Conservation (phyloP, 2,329 filamentous ascomycete genomes). For the Ampelomyces quisqualis region DNA sequence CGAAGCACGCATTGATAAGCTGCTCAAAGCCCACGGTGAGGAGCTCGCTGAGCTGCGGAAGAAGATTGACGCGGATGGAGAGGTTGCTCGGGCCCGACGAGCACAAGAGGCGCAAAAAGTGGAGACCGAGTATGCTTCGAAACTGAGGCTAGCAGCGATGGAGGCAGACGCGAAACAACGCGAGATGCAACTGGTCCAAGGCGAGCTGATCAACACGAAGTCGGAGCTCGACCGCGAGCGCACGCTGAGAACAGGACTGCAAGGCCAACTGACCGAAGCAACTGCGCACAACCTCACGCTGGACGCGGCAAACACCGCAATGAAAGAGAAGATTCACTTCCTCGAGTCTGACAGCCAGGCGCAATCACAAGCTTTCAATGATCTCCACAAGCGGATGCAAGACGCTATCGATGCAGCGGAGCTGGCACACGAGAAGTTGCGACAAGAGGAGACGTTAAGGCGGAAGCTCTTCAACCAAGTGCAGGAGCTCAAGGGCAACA, state of each 20-base stretch:
- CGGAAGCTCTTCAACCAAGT: slow-evolving; percentile 96
- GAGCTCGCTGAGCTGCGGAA: slow-evolving; percentile 66
- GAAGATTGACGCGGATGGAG: slow-evolving; percentile 64
- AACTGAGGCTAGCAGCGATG: slow-evolving; percentile 63
- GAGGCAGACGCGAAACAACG: slow-evolving; percentile 57
- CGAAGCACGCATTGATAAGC: slow-evolving; percentile 57
- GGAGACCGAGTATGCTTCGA: slow-evolving; percentile 54
- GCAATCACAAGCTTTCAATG: slow-evolving; percentile 81
- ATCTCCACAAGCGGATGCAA: slow-evolving; percentile 76
- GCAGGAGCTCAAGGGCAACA: slow-evolving; percentile 96
- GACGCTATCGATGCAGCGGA: slow-evolving; percentile 72
- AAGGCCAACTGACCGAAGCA: slow-evolving; percentile 53
- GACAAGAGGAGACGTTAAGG: slow-evolving; percentile 86
- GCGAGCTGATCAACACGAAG: slow-evolving; percentile 53
- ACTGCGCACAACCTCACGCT: slow-evolving; percentile 54
- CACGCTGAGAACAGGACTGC: slow-evolving; percentile 58
- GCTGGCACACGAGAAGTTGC: slow-evolving; percentile 74
- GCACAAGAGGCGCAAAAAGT: slow-evolving; percentile 67
- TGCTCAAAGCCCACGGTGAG: slow-evolving; percentile 64
- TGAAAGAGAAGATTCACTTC: slow-evolving; percentile 82
- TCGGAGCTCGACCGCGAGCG: slow-evolving; percentile 59
- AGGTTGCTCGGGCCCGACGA: slow-evolving; percentile 62
- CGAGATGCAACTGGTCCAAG: slow-evolving; percentile 52
- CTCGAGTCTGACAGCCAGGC: slow-evolving; percentile 87
- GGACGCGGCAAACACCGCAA: slow-evolving; percentile 72